Evolutionary conservation across 768 basidiomycete species (phyloP), one percentile per base, ranked within the genome.

Genomic region (Vararia minispora): DNA sequence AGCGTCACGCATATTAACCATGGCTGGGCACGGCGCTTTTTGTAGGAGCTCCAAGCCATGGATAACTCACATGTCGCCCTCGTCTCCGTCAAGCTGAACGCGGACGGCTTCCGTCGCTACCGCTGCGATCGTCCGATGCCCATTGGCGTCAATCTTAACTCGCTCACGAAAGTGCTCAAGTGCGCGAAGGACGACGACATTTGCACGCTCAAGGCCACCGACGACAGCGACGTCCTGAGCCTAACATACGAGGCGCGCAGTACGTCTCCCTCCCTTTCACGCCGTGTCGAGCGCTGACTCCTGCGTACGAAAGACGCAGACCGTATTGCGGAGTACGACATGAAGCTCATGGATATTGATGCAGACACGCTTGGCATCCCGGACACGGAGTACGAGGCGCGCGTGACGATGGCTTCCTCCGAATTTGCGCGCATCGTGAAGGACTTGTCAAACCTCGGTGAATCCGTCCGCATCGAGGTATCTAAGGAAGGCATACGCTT

Each of bases 341-440:
- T 99, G 83, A 98, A 98, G 59, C 76, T 98, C 37, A 97, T 99
- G 94, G 94, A 98, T 53, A 99, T 99, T 54, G 94, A 99, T 58
- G 68, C 87, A 17, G 95, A 99, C 61, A 79, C 76, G 31, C 81
- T 98, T 36, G 82, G 83, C 33, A 98, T 98, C 53, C 95, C 95
- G 12, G 92, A 97, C 47, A 99, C 95, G 2, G 84, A 92, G 35
- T 99, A 98, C 60, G 94, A 98, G 52, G 88, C 89, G 3, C 80
- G 83, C 40, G 79, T 98, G 33, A 79, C 79, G 14, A 79, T 99
- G 76, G 73, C 85, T 6, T 74, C 90, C 0, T 42, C 66, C 25
- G 95, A 99, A 58, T 98, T 99, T 54, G 62, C 78, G 20, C 79
- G 92, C 37, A 97, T 99, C 55, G 89, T 94, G 34, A 79, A 87